These are phyloP conservation scores for Fusarium sp. DNA, from an alignment of 2,329 filamentous ascomycete genomes.

Conservation along the genomic window DNA sequence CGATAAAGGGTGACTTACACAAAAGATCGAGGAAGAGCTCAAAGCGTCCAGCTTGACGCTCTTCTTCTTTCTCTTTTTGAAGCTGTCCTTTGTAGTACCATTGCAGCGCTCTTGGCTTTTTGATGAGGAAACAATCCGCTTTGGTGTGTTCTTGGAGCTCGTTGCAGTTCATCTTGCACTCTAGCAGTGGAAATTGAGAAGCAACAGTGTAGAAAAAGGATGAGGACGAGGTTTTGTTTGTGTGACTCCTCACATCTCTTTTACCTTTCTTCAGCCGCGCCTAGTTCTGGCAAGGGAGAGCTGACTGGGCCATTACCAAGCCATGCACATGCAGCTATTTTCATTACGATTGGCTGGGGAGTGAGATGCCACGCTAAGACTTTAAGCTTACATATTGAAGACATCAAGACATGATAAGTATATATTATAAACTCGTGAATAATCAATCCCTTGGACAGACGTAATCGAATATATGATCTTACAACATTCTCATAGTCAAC, in stretches of 20 bases:
- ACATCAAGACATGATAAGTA: not conserved
- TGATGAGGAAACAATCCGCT: slow-evolving; percentile 53
- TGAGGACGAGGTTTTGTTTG: slow-evolving; percentile 15
- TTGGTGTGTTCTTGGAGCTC: slow-evolving; percentile 52
- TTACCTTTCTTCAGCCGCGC: slow-evolving; percentile 19
- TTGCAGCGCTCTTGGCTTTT: slow-evolving; percentile 57
- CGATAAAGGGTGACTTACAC: slow-evolving; percentile 49
- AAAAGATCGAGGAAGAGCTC: slow-evolving; percentile 65
- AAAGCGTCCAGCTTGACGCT: slow-evolving; percentile 61
- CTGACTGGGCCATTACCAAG: slow-evolving; percentile 46
- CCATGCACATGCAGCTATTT: slow-evolving; percentile 24
- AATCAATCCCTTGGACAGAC: not conserved
- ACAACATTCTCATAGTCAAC: not conserved
- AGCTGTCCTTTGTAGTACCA: slow-evolving; percentile 61
- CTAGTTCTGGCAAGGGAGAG: slow-evolving; percentile 28
- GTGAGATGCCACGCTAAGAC: not conserved
- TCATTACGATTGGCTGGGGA: slow-evolving; percentile 11
- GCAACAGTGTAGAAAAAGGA: not conserved
- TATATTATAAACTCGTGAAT: not conserved
- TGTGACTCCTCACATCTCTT: slow-evolving; percentile 5
- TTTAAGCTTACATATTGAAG: not conserved
- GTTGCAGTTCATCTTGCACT: slow-evolving; percentile 54
- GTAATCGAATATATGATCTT: not conserved
- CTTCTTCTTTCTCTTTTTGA: slow-evolving; percentile 58
- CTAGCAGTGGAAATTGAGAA: not conserved